Base-by-base conservation (phyloP, 441 rosid genomes). In the Gossypium davidsonii region DNA sequence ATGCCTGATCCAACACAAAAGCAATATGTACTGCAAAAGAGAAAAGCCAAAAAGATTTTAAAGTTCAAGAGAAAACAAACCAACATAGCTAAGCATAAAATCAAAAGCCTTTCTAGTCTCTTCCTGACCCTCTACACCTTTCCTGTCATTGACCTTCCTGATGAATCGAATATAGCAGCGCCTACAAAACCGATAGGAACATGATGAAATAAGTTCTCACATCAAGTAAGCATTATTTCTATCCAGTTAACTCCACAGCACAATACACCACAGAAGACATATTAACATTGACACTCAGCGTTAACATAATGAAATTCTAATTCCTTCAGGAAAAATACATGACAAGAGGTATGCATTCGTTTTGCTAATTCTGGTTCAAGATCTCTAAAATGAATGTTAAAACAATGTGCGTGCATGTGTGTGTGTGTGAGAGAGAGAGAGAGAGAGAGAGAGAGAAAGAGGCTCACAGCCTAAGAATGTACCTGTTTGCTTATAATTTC, bases 51-150 rank as follows among this genome's bases (percentile, higher is more conserved):
- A 72, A 63, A 61, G 28, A 10, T n/a, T 55, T 52, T 28, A 73
- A 70, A 73, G 17, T 46, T 67, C 61, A 58, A 76, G 61, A 73
- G 74, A 82, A 79, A 66, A 78, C 80, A 73, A 74, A 94, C 99
- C 99, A 25, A 94, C 87, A 84, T 86, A 90, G 72, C 87, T 84
- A 59, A 94, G 97, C 92, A 84, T 90, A 82, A 92, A 94, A 75
- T 91, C 94, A 80, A 90, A 92, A 74, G 99, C 97, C 83, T 89
- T 92, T 74, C 86, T 88, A 67, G 93, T 94, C 85, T 94, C 99
- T 79, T 92, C 97, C 71, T 92, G 92, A 65, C 99, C 97, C 82
- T 92, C 97, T 6, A 72, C 75, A 48, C 97, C 97, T 78, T 89
- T 94, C 87, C 87, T 92, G 77, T 92, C 99, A 53, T 94, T 89